Evolutionary conservation across 352 stramenopile species (phyloP), one percentile per base, ranked within the genome.

Genomic region (Pythium guiyangense): DNA sequence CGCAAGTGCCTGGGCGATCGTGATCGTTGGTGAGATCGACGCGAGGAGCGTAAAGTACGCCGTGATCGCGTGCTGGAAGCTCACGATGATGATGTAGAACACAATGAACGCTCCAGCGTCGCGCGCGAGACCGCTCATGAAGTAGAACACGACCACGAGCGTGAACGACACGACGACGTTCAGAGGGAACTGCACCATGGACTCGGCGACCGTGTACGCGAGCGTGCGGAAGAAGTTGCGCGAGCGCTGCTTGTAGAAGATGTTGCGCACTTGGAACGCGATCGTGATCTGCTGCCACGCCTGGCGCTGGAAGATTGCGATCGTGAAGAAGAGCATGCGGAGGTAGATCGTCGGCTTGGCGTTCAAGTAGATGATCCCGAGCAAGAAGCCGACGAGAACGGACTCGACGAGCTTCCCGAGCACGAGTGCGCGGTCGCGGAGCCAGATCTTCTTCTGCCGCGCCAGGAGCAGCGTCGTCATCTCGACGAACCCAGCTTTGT

Each of bases 191-290:
- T 63, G 57, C 8, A 57, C 57, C 10, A 57, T 2, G 1, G 39
- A 48, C 25, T 51, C 26, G 15, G 46, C 46, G 11, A 94, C 68
- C 5, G 82, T 68, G 56, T 94, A 96, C 34, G 79, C 77, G 4
- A 74, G 65, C 27, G 85, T 80, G 1, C 78, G 75, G 62, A 92
- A 96, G n/a, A n/a, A n/a, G n/a, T n/a, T n/a, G n/a, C n/a, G n/a
- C n/a, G n/a, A n/a, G n/a, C n/a, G n/a, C n/a, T 96, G 87, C 61
- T 93, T 94, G 73, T 94, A 94, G 66, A 90, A 96, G 4, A 95
- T 86, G 10, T 71, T 67, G 25, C 87, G 79, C 26, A 92, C 22
- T 74, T 78, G 67, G 62, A 79, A 81, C 25, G 65, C 61, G n/a
- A 85, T 85, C 22, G 77, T 77, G 46, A 85, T 70, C 55, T 79